Percentiles rank a stretch among this genome's conserved stretches.
Conservation (phyloP, 805 yeast genomes). For the Pichia gijzeniarum region DNA sequence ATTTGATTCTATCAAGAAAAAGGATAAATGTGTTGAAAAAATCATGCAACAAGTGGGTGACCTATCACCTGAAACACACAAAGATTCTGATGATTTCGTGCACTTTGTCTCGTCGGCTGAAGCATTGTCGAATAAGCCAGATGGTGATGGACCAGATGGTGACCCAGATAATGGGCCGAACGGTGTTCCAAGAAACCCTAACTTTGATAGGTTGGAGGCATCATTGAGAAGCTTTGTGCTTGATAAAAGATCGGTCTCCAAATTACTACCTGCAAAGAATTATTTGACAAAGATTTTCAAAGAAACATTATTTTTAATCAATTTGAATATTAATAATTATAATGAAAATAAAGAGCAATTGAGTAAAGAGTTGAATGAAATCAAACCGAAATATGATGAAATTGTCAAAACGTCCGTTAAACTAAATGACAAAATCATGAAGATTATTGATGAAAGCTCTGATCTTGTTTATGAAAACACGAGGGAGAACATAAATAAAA, state of each 20-base stretch:
- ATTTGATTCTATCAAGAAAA: slow-evolving; percentile 80
- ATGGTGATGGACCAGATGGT: slow-evolving; percentile 19
- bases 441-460: slow-evolving; percentile 54
- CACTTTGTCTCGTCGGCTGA: slow-evolving; percentile 78
- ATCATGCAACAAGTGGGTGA: slow-evolving; percentile 81
- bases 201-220: slow-evolving; percentile 79
- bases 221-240: slow-evolving; percentile 79
- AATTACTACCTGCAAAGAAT: slow-evolving; percentile 89
- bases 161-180: slow-evolving; percentile 18
- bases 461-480: slow-evolving; percentile 56
- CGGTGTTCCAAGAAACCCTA: slow-evolving; percentile 36
- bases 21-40: slow-evolving; percentile 66
- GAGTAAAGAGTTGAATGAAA: slow-evolving; percentile 41
- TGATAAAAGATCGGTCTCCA: slow-evolving; percentile 84
- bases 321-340: slow-evolving; percentile 54
- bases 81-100: slow-evolving; percentile 83
- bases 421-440: slow-evolving; percentile 54
- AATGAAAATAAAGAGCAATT: slow-evolving; percentile 42
- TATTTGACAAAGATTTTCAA: slow-evolving; percentile 61
- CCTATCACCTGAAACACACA: slow-evolving; percentile 85
- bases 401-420: slow-evolving; percentile 45
- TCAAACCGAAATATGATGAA: slow-evolving; percentile 60
- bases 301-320: slow-evolving; percentile 59
- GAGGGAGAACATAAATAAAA: slow-evolving; percentile 44
- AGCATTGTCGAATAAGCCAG: slow-evolving; percentile 26